Base-by-base conservation (phyloP, 768 basidiomycete species). In the Agaricus bisporus region DNA sequence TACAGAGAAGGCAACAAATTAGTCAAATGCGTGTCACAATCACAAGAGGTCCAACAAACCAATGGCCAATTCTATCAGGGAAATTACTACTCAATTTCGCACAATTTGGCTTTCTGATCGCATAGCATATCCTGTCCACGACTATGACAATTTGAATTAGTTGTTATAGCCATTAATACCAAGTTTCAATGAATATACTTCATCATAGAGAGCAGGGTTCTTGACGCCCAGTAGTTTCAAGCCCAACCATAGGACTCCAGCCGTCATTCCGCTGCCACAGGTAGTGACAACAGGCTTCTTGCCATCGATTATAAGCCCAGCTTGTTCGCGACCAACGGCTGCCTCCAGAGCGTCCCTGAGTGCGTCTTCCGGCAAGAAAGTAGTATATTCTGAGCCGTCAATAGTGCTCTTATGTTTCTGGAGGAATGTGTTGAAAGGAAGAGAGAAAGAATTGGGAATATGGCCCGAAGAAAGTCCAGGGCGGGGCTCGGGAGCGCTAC, bases 231-330 rank as follows among this genome's bases (percentile, higher is more conserved):
- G 61, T 36, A 88, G 62, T 65, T 88, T 81, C 57, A 97, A 73
- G n/a, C 91, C 94, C 54, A 98, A 75, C 95, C 97, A 98, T 5
- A 98, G 75, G 12, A 98, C 75, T 3, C 81, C 91, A 10, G 95
- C 95, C n/a, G 95, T 97, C 95, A 99, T 98, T 41, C 95, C 95
- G 64, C 91, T 95, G 48, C 95, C 95, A 71, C 95, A 99, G 55
- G 78, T 87, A 11, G 88, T 82, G 5, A 85, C 78, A 28, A 95
- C 80, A 18, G 73, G 64, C 48, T 78, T 73, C 56, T 82, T 69
- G 15, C 88, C 89, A 10, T 73, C 66, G 42, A 87, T 68, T 9
- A 95, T 72, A 39, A 74, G 64, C n/a, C 80, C 68, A 26, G 79
- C 74, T 54, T 76, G 66, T 50, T 80, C 76, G 37, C 66, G 60